Percentiles rank a stretch among this genome's conserved stretches.
Conservation (phyloP, 805 yeast genomes). For the Candida schatavii region DNA sequence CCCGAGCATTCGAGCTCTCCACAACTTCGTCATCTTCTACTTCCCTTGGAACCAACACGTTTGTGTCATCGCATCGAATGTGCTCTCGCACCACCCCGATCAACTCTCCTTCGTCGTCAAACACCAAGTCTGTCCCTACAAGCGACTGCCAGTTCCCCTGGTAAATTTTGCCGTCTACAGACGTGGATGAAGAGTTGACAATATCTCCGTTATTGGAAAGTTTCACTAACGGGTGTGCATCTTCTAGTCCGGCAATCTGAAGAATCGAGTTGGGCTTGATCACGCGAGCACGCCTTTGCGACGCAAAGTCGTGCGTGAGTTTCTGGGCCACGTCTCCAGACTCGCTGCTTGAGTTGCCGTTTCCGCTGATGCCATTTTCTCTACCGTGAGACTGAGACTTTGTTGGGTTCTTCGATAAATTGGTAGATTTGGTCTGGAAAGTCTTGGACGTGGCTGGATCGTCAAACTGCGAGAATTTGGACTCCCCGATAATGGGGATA, state of each 20-base stretch:
- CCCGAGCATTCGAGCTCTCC: constrained; percentile 10
- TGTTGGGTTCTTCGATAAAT: constrained; percentile 3
- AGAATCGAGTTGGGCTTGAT: constrained; percentile 41
- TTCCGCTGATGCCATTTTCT: neutral
- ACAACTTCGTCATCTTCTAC: constrained; percentile 16
- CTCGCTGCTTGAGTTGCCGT: neutral
- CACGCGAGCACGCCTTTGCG: constrained; percentile 15
- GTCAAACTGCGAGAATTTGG: constrained; percentile 8
- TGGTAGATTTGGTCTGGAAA: constrained; percentile 1
- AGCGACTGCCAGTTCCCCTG: constrained; percentile 74
- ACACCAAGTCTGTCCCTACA: constrained; percentile 67
- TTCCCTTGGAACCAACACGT: constrained; percentile 21
- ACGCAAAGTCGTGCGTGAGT: constrained; percentile 24
- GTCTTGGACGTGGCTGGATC: neutral
- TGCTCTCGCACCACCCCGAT: constrained; percentile 41
- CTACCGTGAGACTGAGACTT: neutral
- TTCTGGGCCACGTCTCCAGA: neutral
- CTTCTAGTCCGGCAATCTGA: constrained; percentile 34
- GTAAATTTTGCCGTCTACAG: constrained; percentile 49
- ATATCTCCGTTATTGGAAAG: constrained; percentile 28
- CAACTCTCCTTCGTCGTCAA: constrained; percentile 42
- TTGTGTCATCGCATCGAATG: constrained; percentile 26
- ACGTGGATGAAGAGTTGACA: constrained; percentile 7
- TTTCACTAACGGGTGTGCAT: constrained; percentile 34
- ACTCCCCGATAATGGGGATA: constrained; percentile 13